Base-by-base conservation (phyloP, 352 stramenopile species). In the Phytophthora hibernalis region DNA sequence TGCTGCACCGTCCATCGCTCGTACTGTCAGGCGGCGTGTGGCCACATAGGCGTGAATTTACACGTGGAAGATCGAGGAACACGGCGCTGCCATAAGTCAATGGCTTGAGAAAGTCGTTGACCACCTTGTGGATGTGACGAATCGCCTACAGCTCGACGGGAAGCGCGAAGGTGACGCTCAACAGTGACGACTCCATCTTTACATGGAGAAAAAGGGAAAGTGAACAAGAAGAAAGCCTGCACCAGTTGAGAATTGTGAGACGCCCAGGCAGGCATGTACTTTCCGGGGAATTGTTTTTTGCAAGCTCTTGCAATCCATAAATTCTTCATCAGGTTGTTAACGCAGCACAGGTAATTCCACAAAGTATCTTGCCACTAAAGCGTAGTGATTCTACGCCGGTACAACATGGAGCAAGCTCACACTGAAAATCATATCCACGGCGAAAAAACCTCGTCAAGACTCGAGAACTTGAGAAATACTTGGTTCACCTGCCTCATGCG, bases 1-100 rank as follows among this genome's bases (percentile, higher is more conserved):
- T 33, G 50, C 50, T 44, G 50, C 50, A 24, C 50, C 31, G 30
- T 56, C 50, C 50, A 57, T 57, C 12, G 50, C 50, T 33, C 33
- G 12, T 8, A 31, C 18, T 13, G 50, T 47, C 12, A 24, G 16
- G 9, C 11, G 18, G 5, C n/a, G 50, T 6, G 50, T 45, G 28
- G 28, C 18, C 7, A 20, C 50, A 38, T 33, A 45, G 16, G 21
- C n/a, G 31, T 33, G n/a, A 9, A 45, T 15, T n/a, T 8, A 47
- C 18, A 13, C 11, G 28, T 6, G 20, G 28, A 9, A 56, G 18
- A 22, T 56, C 31, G 31, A 31, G 18, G 50, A 47, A 56, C 28
- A 56, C 50, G 11, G 50, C 50, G 10, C 30, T 30, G 50, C 37
- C 50, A 12, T 31, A 30, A 13, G 50, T 57, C 12, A 18, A 11